These are phyloP conservation scores for Berberis vulgaris DNA, from an alignment of 164 flowering plant species.

Conservation along the genomic window DNA sequence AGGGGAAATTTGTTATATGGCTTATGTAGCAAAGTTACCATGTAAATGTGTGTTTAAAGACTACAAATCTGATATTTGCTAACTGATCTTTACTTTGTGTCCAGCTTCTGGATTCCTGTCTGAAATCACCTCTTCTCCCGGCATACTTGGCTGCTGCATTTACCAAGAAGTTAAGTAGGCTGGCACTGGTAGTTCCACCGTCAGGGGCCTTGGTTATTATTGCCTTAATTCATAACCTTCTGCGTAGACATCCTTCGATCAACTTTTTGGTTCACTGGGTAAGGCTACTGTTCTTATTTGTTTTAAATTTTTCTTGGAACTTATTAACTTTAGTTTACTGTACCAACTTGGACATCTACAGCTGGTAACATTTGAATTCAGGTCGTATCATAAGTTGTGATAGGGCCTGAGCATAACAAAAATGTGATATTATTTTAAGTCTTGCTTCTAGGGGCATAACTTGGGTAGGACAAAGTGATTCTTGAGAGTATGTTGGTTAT, in stretches of 20 bases:
- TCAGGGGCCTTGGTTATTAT: slow-evolving; percentile 71
- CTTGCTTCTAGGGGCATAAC: too few species aligned
- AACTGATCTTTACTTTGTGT: slow-evolving; percentile 6
- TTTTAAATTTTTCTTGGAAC: background rate
- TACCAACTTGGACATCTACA: too few species aligned
- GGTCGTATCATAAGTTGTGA: too few species aligned
- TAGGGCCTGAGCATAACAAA: too few species aligned
- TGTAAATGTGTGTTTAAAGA: background rate
- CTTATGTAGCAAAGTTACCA: background rate
- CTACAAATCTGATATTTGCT: background rate
- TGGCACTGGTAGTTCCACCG: slow-evolving; percentile 73
- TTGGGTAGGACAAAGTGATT: too few species aligned
- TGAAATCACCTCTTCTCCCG: slow-evolving; percentile 89
- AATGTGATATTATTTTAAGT: too few species aligned
- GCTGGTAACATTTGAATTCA: too few species aligned
- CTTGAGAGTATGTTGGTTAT: too few species aligned
- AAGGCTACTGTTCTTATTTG: slow-evolving; percentile 2
- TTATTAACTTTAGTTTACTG: background rate
- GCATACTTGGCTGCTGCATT: slow-evolving; percentile 96
- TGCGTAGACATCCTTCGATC: slow-evolving; percentile 90
- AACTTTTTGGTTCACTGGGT: slow-evolving; percentile 86
- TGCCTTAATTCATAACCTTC: slow-evolving; percentile 81
- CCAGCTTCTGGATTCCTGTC: slow-evolving; percentile 91
- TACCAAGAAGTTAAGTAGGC: slow-evolving; percentile 83
- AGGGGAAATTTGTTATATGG: background rate